Evolutionary conservation across 495 filamentous ascomycete genomes (phyloP), one percentile per base, ranked within the genome.

Genomic region (Penicillium dipodomyicola): DNA sequence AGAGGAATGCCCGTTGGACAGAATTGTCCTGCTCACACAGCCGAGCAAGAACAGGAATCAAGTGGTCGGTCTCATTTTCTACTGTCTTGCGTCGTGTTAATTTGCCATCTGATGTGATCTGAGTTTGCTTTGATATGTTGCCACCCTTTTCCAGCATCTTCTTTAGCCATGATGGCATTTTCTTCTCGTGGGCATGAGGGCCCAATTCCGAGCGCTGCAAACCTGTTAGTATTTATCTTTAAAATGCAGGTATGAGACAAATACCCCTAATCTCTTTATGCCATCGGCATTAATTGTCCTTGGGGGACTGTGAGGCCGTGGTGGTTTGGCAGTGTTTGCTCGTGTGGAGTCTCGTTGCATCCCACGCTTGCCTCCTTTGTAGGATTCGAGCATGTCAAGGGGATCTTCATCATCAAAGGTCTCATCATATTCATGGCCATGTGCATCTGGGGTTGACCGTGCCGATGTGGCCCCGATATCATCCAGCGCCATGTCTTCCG

Each of bases 141-240:
- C 83, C 84, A 25, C 86, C 84, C 41, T 77, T 81, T 60, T 87
- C 81, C 4, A 97, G 80, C 64, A 88, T 73, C 20, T 79, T 77
- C 10, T 81, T 79, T 8, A 98, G 82, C 85, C 88, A 89, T 10
- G 75, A 74, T 1, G 94, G 94, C 94, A 98, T 98, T 58, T 83
- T 81, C 37, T 88, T 85, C 68, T 98, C 94, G 65, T 90, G 82
- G 7, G 91, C 90, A 75, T 94, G 84, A 12, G 87, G 89, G 1
- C 94, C 94, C 35, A 98, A 79, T 63, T 97, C 90, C 14, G 72
- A 55, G 56, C 65, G 66, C 71, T 71, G 59, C 25, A 56, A 6
- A 52, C 56, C 10, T 65, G 49, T 71, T 61, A 78, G 72, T n/a
- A 9, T 6, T 39, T 39, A 39, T 17, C 15, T 17, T 17, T 9